Evolutionary conservation across 139 green algal species (phyloP).

Genomic region (Edaphochlamys debaryana): DNA sequence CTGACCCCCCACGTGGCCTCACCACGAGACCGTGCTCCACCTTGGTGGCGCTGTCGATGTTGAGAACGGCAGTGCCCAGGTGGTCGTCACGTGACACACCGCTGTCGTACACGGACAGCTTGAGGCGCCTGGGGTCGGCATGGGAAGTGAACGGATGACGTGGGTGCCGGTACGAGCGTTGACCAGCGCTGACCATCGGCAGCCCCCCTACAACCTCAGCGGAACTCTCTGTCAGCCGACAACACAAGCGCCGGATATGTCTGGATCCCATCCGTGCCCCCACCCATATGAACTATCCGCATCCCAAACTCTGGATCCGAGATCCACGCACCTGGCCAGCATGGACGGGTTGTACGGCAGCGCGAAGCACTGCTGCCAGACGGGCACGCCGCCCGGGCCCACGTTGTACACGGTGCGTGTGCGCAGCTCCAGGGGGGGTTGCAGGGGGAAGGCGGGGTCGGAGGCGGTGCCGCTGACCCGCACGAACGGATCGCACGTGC

Average conservation of each 20-base stretch:
- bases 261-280: too few relatives aligned
- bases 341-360: conserved; percentile 46
- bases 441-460: too few relatives aligned
- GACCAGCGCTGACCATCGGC: too few relatives aligned
- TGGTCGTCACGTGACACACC: conserved; percentile 41
- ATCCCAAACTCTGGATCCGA: too few relatives aligned
- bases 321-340: conserved; percentile 31
- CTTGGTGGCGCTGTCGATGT: conserved; percentile 34
- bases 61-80: conserved; percentile 29
- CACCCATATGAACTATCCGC: too few relatives aligned
- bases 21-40: conserved; percentile 41
- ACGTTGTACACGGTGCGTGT: conserved; percentile 47
- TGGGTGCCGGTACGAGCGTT: too few relatives aligned
- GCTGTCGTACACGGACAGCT: conserved; percentile 30
- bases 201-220: too few relatives aligned
- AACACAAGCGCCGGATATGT: too few relatives aligned
- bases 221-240: too few relatives aligned
- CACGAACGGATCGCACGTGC: conserved; percentile 48
- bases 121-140: neutral
- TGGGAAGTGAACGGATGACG: too few relatives aligned
- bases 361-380: conserved; percentile 51
- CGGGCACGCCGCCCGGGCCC: neutral
- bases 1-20: neutral
- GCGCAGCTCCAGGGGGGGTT: conserved; percentile 28
- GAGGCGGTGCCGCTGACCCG: too few relatives aligned